Base-by-base conservation (phyloP, 2,329 filamentous ascomycete species). In the Trichoderma cornu-damae region DNA sequence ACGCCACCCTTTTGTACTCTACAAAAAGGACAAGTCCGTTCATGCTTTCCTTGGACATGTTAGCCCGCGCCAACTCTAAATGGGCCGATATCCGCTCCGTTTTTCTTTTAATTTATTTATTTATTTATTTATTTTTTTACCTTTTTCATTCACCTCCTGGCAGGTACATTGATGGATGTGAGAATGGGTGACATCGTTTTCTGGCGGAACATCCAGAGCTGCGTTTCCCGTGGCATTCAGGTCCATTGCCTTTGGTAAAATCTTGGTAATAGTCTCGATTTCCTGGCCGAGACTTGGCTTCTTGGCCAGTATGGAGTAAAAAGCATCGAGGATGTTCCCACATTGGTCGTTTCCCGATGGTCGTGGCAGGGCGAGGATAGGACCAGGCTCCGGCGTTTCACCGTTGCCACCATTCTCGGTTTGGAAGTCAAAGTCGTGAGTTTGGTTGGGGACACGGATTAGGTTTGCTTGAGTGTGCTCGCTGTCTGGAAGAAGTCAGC, bases 281-380 rank as follows among this genome's bases (percentile, higher is more conserved):
- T 59, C 51, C 12, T 42, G 51, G 2, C 37, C 50, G 2, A 40
- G 20, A 2, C 14, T 57, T 6, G 46, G 38, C 26, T 52, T 57
- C 18, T 49, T 48, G 9, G 40, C 38, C 6, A 60, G 20, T 8
- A 66, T 46, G 11, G 61, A 55, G 20, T 63, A 62, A 38, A 67
- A 65, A 0, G 59, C 62, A 4, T 59, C 60, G 6, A 65, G 51
- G 8, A 68, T 60, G 7, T 61, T 56, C 2, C 40, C 60, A 6
- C 24, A 11, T 1, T 18, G 12, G 8, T 16, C 14, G 12, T 8
- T 22, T 6, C 30, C 34, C 3, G 60, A 26, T 9, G 20, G 11
- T 38, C 28, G 53, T 6, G 34, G 34, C 6, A 6, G 35, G 2
- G 18, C n/a, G 2, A 14, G 22, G 12, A 30, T 4, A 42, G n/a